A percentile compares a stretch with the other conserved stretches of the same genome.
These are phyloP conservation scores for Galerina marginata DNA, from an alignment of 768 basidiomycete species.

Conservation along the genomic window DNA sequence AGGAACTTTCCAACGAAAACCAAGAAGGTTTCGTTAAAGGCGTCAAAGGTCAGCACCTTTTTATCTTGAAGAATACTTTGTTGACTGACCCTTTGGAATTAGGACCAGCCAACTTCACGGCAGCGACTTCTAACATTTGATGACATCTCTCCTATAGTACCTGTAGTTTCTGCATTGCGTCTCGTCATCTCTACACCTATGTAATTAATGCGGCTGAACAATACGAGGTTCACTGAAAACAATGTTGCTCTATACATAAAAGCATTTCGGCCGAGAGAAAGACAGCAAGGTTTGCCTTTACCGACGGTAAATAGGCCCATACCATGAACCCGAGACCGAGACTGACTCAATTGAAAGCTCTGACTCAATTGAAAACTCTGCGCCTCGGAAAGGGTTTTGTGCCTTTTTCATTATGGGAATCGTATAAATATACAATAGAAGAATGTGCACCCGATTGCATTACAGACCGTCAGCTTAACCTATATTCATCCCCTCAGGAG, in stretches of 20 bases:
- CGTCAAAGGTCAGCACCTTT: slow-evolving; percentile 37
- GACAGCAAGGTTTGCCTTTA: too few relatives aligned
- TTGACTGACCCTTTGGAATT: background rate
- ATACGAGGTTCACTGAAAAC: slow-evolving; percentile 8
- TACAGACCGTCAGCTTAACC: slow-evolving; percentile 11
- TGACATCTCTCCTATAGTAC: slow-evolving; percentile 4
- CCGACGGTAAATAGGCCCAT: too few relatives aligned
- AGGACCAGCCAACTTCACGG: slow-evolving; percentile 12
- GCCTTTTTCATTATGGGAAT: too few relatives aligned
- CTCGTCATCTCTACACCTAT: slow-evolving; percentile 7
- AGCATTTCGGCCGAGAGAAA: too few relatives aligned
- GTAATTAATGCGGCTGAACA: slow-evolving; percentile 10
- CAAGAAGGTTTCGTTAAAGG: slow-evolving; percentile 64
- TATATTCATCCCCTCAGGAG: slow-evolving; percentile 29
- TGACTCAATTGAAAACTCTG: background rate
- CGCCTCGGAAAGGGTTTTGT: too few relatives aligned
- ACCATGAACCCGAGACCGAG: background rate
- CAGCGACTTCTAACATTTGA: slow-evolving; percentile 11
- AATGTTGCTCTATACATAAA: background rate
- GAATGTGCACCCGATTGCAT: background rate
- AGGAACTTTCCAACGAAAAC: slow-evolving; percentile 76
- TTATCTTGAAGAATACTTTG: background rate
- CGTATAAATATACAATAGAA: background rate
- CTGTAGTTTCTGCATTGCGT: background rate
- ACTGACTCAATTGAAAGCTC: background rate